Evolutionary conservation across 2,329 filamentous ascomycete genomes (phyloP).

Genomic region (Colletotrichum sp.): DNA sequence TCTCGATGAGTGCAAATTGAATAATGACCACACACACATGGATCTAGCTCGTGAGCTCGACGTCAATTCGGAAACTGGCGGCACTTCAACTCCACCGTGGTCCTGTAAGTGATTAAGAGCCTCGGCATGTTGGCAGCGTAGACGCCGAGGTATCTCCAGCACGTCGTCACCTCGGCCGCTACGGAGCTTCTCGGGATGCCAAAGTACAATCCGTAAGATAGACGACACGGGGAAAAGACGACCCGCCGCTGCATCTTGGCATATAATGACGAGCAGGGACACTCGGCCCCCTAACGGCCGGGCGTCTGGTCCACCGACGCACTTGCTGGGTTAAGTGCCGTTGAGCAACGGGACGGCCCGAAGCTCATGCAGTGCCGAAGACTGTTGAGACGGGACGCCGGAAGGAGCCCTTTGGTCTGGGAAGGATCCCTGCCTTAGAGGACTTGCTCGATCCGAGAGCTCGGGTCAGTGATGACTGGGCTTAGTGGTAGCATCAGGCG

Average conservation of each 20-base stretch:
- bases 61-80: not conserved
- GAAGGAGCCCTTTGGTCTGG: not conserved
- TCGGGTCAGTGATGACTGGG: not conserved
- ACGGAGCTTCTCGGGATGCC: not conserved
- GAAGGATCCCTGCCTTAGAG: not conserved
- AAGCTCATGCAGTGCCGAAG: not conserved
- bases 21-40: not conserved
- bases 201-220: not conserved
- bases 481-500: not conserved
- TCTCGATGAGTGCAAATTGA: slow-evolving; percentile 6
- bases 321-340: not conserved
- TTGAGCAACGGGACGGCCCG: not conserved
- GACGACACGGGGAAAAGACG: too few species aligned
- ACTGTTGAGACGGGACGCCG: not conserved
- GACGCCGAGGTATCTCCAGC: not conserved
- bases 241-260: not conserved
- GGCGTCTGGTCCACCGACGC: not conserved
- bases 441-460: not conserved
- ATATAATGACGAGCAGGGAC: not conserved
- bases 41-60: not conserved
- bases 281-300: accelerated
- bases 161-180: not conserved
- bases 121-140: not conserved
- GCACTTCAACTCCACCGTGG: not conserved
- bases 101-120: not conserved